These are phyloP conservation scores for Beauveria brongniartii DNA, from an alignment of 2,329 filamentous ascomycete species.

Conservation along the genomic window DNA sequence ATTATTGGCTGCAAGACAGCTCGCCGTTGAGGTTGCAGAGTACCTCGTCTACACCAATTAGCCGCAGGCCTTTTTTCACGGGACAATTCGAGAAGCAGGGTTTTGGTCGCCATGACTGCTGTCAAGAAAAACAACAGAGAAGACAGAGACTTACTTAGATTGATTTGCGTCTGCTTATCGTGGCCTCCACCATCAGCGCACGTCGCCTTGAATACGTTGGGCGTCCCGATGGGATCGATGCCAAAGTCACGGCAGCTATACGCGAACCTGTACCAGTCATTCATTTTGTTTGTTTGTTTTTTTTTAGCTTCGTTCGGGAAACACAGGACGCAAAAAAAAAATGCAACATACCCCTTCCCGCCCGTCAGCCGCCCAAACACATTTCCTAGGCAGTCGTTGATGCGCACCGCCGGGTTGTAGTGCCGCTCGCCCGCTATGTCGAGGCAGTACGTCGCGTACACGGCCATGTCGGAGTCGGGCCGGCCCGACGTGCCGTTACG, in stretches of 20 bases:
- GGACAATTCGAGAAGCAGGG: too few relatives aligned
- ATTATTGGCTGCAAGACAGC: background rate
- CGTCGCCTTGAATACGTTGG: background rate
- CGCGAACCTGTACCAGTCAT: background rate
- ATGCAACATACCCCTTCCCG: background rate
- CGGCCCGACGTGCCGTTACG: conserved; percentile 1
- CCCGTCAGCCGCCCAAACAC: conserved; percentile 1
- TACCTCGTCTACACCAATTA: background rate
- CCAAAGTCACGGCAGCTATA: conserved; percentile 4
- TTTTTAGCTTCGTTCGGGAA: background rate
- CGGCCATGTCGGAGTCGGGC: background rate
- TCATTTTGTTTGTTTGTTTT: too few relatives aligned
- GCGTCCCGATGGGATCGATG: background rate
- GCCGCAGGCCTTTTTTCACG: background rate
- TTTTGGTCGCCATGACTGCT: too few relatives aligned
- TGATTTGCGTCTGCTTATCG: background rate
- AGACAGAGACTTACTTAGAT: background rate
- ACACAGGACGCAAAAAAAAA: background rate
- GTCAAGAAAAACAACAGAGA: background rate
- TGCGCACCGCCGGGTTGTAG: background rate
- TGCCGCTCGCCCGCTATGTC: background rate
- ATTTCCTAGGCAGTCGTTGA: conserved; percentile 1
- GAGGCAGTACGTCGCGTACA: conserved; percentile 6
- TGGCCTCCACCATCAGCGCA: background rate
- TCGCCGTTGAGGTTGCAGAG: conserved; percentile 1